Evolutionary conservation across 2,329 filamentous ascomycete genomes (phyloP).

Genomic region (Uncinocarpus reesii): DNA sequence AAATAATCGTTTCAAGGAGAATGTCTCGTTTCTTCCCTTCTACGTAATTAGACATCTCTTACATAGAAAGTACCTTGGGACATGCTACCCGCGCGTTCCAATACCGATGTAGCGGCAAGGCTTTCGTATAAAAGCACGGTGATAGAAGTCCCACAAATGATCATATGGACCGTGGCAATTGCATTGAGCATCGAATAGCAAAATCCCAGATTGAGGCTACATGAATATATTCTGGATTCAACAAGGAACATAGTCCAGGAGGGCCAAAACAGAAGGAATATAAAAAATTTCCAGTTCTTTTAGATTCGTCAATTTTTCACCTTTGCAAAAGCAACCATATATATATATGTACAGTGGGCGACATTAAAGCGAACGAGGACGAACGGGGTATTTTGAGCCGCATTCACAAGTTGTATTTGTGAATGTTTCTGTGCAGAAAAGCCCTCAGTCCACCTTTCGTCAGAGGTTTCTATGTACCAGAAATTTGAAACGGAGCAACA

Average conservation of each 20-base stretch:
- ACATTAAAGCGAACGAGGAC: neutral
- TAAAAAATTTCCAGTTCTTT: neutral
- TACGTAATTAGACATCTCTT: too few species aligned
- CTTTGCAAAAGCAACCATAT: slow-evolving; percentile 2
- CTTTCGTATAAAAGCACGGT: too few species aligned
- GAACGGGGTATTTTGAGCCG: neutral
- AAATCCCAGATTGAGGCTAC: slow-evolving; percentile 46
- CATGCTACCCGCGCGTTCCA: too few species aligned
- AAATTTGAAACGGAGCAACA: neutral
- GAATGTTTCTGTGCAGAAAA: neutral
- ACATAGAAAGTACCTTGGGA: too few species aligned
- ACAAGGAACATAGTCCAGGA: too few species aligned
- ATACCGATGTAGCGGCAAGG: too few species aligned
- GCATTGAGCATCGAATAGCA: slow-evolving; percentile 28
- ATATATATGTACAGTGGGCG: slow-evolving; percentile 10
- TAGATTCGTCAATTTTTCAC: slow-evolving; percentile 1
- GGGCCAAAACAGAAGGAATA: neutral
- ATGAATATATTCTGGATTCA: slow-evolving; percentile 41
- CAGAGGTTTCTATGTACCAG: slow-evolving; percentile 7
- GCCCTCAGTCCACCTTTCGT: slow-evolving; percentile 1
- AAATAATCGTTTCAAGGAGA: too few species aligned
- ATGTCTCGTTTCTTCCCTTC: too few species aligned
- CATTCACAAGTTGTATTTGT: neutral
- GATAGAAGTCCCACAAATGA: too few species aligned
- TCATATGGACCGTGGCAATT: too few species aligned